Evolutionary conservation across 305 asterid species (phyloP).

Genomic region (Fraxinus angustifolia): DNA sequence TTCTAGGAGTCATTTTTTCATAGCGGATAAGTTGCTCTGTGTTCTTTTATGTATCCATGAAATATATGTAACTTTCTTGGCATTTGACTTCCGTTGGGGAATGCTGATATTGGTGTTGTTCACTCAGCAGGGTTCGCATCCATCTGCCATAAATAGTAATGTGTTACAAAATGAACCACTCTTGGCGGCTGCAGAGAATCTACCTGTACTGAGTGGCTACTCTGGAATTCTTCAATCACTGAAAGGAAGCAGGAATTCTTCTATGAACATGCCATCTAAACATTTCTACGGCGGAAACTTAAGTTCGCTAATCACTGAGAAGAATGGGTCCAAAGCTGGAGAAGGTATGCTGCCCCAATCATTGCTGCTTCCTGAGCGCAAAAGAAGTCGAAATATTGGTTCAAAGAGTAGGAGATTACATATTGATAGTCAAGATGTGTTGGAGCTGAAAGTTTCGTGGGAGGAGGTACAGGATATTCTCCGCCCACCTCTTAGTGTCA

Average conservation of each 20-base stretch:
- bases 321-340: conserved; percentile 37
- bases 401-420: conserved; percentile 80
- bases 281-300: conserved; percentile 40
- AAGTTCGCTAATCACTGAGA: conserved; percentile 41
- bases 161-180: conserved; percentile 54
- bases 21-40: neutral
- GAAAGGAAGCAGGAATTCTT: conserved; percentile 54
- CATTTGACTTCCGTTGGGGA: conserved; percentile 2
- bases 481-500: conserved; percentile 54
- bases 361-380: conserved; percentile 53
- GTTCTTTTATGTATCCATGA: neutral
- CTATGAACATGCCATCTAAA: conserved; percentile 44
- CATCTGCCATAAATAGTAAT: conserved; percentile 41
- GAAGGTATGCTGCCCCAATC: conserved; percentile 42
- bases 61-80: neutral
- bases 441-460: conserved; percentile 88
- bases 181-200: conserved; percentile 55
- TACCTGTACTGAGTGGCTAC: conserved; percentile 58
- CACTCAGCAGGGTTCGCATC: conserved; percentile 56
- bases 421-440: conserved; percentile 67
- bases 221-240: conserved; percentile 66
- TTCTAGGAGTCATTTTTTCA: conserved; percentile 1
- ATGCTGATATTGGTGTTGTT: conserved; percentile 13
- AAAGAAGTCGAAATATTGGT: conserved; percentile 77
- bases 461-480: conserved; percentile 94